Conservation (phyloP, 1,284 basidiomycete species). For the Apiotrichum mycotoxinovorans region DNA sequence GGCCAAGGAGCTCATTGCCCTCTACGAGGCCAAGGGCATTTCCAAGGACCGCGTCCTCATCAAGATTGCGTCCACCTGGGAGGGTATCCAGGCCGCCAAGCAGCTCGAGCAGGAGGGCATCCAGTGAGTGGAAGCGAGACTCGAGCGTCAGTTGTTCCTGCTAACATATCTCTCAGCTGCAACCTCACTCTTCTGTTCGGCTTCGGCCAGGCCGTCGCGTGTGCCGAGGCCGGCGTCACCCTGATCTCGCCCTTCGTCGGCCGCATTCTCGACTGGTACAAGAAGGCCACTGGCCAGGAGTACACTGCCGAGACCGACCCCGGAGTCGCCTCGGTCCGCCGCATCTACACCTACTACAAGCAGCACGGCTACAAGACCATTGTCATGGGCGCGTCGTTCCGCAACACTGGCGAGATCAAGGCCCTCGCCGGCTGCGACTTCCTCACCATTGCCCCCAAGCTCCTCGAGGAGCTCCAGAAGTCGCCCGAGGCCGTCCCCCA, state of each 20-base stretch:
- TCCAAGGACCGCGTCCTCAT: slow-evolving; percentile 90
- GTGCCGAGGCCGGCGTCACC: slow-evolving; percentile 95
- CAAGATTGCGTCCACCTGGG: slow-evolving; percentile 99
- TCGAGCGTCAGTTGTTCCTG: not conserved
- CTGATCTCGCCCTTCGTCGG: slow-evolving; percentile 99
- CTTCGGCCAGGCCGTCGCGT: slow-evolving; percentile 96
- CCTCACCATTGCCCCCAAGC: slow-evolving; percentile 86
- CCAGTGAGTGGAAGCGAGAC: slow-evolving; percentile 53
- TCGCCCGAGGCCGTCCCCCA: slow-evolving; percentile 73
- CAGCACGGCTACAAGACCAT: slow-evolving; percentile 98
- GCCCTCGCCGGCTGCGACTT: slow-evolving; percentile 94
- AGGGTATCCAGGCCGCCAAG: slow-evolving; percentile 97
- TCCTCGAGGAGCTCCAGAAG: slow-evolving; percentile 89
- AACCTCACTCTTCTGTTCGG: slow-evolving; percentile 99
- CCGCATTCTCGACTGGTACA: slow-evolving; percentile 95
- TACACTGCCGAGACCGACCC: slow-evolving; percentile 86
- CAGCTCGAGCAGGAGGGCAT: slow-evolving; percentile 92
- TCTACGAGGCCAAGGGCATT: slow-evolving; percentile 89
- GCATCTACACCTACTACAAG: slow-evolving; percentile 95
- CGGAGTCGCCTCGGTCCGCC: slow-evolving; percentile 93
- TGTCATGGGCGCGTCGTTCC: slow-evolving; percentile 99
- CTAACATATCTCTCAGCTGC: slow-evolving; percentile 57
- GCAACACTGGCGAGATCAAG: slow-evolving; percentile 90
- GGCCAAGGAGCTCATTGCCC: slow-evolving; percentile 87
- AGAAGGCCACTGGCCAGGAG: slow-evolving; percentile 75